Evolutionary conservation across 768 basidiomycete genomes (phyloP), one percentile per base, ranked within the genome.

Genomic region (Phylloporus sp.): DNA sequence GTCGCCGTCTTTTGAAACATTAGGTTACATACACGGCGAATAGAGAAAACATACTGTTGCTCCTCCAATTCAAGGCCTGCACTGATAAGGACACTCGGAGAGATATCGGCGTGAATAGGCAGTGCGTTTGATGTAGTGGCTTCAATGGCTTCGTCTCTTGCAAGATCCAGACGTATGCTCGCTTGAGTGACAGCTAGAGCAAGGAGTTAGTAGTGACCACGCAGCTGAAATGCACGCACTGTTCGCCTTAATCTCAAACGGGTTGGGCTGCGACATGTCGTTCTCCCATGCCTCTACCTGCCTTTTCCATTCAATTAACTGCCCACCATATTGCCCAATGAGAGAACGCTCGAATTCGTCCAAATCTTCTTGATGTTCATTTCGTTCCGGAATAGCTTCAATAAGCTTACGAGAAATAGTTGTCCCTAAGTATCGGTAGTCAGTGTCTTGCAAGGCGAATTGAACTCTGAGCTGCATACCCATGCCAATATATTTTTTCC

Each of bases 401-500:
- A 5, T 49, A 0, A 52, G 9, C 15, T 54, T 57, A 5, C 13
- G n/a, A 1, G 43, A 26, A 13, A 54, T 16, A 0, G 35, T 6
- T 11, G 15, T 24, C 2, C 50, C 51, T 52, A 27, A 6, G 3
- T 11, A 10, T 16, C 6, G 4, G 16, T 7, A 6, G 6, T 2
- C 32, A 16, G 5, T 34, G 2, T 34, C 6, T 34, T 16, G 32
- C 12, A 34, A 34, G 32, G 16, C 32, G 15, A 34, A 34, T 4
- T 6, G 10, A 10, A 65, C 53, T 11, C 45, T n/a, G n/a, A n/a
- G n/a, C n/a, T n/a, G 12, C 16, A 15, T n/a, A 73, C 72, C 60
- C 0, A 74, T 29, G 0, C 24, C 39, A 9, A 54, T 43, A 0
- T 60, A 28, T 27, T 76, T 76, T 23, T 70, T 70, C 71, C 70